Conservation (phyloP, 352 stramenopile species). For the Phytophthora aleatoria region DNA sequence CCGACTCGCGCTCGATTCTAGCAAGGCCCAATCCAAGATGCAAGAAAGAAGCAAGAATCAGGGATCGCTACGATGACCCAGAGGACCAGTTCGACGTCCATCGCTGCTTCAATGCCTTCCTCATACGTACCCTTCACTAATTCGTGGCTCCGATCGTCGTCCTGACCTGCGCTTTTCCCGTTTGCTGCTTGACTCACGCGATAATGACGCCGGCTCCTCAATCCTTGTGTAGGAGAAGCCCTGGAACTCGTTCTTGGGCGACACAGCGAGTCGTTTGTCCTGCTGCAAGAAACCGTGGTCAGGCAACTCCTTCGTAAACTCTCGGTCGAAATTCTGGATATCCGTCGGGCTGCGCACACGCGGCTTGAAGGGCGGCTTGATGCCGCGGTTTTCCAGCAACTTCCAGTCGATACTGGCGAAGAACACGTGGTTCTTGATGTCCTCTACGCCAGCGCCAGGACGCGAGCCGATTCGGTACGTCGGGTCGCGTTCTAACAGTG, state of each 20-base stretch:
- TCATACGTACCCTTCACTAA: conserved; percentile 47
- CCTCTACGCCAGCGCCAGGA: conserved; percentile 62
- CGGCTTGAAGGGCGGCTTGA: conserved; percentile 89
- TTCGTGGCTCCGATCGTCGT: conserved; percentile 33
- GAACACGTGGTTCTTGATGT: conserved; percentile 85
- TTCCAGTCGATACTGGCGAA: conserved; percentile 84
- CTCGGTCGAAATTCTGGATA: conserved; percentile 90
- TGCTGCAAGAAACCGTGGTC: conserved; percentile 81
- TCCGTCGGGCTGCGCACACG: conserved; percentile 78
- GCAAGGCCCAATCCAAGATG: conserved; percentile 27
- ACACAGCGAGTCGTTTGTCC: conserved; percentile 72
- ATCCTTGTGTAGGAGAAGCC: conserved; percentile 81
- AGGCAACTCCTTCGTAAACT: conserved; percentile 87
- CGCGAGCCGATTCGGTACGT: conserved; percentile 74
- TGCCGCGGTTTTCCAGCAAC: conserved; percentile 61
- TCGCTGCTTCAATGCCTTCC: conserved; percentile 35
- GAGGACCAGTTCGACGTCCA: conserved; percentile 24
- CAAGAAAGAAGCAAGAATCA: conserved; percentile 37
- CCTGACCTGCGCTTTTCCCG: conserved; percentile 39
- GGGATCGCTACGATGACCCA: conserved; percentile 26
- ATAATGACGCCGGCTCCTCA: conserved; percentile 24
- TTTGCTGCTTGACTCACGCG: conserved; percentile 36
- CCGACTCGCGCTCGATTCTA: conserved; percentile 36
- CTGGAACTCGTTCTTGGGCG: conserved; percentile 87
- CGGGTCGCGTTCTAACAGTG: conserved; percentile 73